Base-by-base conservation (phyloP, 257 asterid species). In the Verbena officinalis region DNA sequence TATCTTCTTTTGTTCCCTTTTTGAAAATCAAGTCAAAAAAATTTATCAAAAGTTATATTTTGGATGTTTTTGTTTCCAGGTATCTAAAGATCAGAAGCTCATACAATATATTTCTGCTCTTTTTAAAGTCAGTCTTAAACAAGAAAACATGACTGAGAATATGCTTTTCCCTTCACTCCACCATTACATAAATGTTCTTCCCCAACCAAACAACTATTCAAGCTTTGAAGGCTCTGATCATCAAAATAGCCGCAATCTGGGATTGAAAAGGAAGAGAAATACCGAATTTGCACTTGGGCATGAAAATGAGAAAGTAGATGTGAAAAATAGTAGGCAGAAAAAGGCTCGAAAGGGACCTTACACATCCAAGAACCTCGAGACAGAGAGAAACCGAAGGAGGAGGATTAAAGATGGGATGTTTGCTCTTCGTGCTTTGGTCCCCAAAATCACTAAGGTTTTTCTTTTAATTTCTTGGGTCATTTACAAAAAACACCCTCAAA, bases 371-470 rank as follows among this genome's bases (percentile, higher is more conserved):
- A 91, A 91, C 83, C 96, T 91, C 9, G 34, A 72, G 58, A 85
- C 95, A 0, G 97, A 92, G 87, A 81, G 97, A 53, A 89, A 86
- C 53, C 65, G 96, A 61, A 85, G 98, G 80, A 75, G 81, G 77
- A 85, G 84, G 82, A 89, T 89, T 54, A 89, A 85, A 40, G 82
- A 78, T 0, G 84, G 92, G 7, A 80, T 85, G 67, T 69, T 77
- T 67, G 73, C 85, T 65, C 95, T 92, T 34, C 95, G 98, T 3
- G 75, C 96, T 23, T 42, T 89, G 62, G 97, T 92, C 69, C 98
- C 98, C 11, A 82, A 85, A 5, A 92, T 92, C 55, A 48, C 97
- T 12, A 92, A 89, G 97, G 97, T 92, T 65, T 44, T 40, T 27
- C 33, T 5, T 5, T 36, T 36, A n/a, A n/a, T n/a, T n/a, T n/a